Evolutionary conservation across 768 basidiomycete species (phyloP), one percentile per base, ranked within the genome.

Genomic region (Calocybe gangraenosa): DNA sequence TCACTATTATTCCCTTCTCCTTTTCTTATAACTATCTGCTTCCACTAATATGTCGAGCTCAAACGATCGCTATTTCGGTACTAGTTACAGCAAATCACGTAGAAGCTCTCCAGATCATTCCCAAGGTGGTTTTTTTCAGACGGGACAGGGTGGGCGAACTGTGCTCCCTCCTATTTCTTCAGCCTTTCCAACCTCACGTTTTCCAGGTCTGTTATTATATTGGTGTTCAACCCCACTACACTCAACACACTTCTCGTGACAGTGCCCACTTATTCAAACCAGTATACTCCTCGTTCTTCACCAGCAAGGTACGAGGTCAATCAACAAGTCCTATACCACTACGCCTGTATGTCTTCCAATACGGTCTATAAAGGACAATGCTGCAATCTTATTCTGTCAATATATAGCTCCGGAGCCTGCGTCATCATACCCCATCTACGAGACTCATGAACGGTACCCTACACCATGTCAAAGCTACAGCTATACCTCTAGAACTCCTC

Each of bases 101-200:
- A 80, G 81, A 75, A 78, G 76, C 67, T 78, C 83, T 63, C 80
- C 82, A 57, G 77, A 74, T 67, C 80, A 79, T 66, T 63, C 77
- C 64, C 80, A 81, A 69, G 70, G 73, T 67, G 72, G 65, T 70
- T 83, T 82, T 75, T 80, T 84, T 73, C 77, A 78, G 71, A 75
- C 79, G 69, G 80, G 82, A 75, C 85, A 87, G 81, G 85, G 86
- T 87, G 84, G 84, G 85, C 82, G 85, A 81, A 79, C 82, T 75
- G 78, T 85, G 74, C 81, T 87, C 67, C 86, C 85, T 82, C 81
- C 85, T 81, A 73, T 87, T 78, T 77, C 80, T 80, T 75, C 82
- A 69, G 79, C 79, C 60, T 84, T 85, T 83, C 84, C 84, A 84
- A 81, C 79, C 82, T 87, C 81, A 84, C 84, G 75, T 81, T 84